Evolutionary conservation across 805 yeast species (phyloP).

Genomic region (Yarrowia hollandica): DNA sequence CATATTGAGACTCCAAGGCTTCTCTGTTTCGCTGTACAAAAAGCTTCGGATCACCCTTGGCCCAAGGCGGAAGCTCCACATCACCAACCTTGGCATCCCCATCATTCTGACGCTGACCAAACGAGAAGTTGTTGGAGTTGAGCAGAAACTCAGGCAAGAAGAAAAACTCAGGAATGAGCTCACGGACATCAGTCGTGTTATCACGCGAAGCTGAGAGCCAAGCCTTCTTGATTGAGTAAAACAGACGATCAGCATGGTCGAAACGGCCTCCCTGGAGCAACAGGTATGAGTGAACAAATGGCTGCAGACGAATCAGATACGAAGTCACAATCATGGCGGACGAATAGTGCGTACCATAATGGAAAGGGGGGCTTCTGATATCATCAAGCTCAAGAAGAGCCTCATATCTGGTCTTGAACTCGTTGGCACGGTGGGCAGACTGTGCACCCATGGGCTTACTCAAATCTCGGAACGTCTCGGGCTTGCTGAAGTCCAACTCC

Average conservation of each 20-base stretch:
- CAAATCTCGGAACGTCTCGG: conserved; percentile 67
- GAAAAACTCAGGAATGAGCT: conserved; percentile 81
- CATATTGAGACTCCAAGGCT: conserved; percentile 81
- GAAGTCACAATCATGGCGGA: conserved; percentile 92
- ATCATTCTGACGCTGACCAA: conserved; percentile 65
- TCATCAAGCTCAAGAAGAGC: conserved; percentile 66
- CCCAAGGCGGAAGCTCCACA: conserved; percentile 82
- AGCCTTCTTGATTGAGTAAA: conserved; percentile 70
- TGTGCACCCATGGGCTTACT: conserved; percentile 95
- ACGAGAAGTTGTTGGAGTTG: conserved; percentile 64
- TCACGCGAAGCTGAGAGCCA: conserved; percentile 81
- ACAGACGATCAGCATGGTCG: conserved; percentile 84
- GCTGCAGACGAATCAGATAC: conserved; percentile 71
- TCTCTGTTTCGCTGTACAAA: conserved; percentile 76
- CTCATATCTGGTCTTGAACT: conserved; percentile 69
- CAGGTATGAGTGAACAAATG: conserved; percentile 77
- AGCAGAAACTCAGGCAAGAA: conserved; percentile 75
- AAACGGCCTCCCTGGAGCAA: conserved; percentile 83
- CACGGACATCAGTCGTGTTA: conserved; percentile 84
- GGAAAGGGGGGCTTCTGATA: conserved; percentile 69
- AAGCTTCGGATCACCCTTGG: conserved; percentile 68
- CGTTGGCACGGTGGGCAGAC: conserved; percentile 54
- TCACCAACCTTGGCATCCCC: conserved; percentile 52
- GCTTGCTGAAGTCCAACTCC: conserved; percentile 62
- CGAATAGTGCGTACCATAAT: conserved; percentile 90